A percentile compares a stretch with the other conserved stretches of the same genome.
Conservation (phyloP, 768 basidiomycete species). For the Termitomyces sp. region DNA sequence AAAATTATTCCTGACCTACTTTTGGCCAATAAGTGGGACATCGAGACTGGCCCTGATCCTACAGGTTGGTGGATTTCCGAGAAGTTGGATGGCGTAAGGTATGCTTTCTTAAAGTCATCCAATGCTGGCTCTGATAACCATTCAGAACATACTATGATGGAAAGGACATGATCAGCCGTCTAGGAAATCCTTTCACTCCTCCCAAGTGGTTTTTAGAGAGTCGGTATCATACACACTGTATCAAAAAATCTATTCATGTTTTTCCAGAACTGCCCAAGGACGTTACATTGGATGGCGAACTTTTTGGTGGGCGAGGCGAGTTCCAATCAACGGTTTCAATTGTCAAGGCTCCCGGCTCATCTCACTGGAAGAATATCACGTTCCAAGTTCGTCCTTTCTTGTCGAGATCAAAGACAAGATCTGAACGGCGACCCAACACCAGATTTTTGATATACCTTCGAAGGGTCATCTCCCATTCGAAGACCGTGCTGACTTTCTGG, state of each 20-base stretch:
- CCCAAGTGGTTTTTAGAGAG: conserved; percentile 55
- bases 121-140: neutral
- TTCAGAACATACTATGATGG: conserved; percentile 50
- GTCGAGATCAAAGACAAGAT: neutral
- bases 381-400: conserved; percentile 37
- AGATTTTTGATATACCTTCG: conserved; percentile 58
- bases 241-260: neutral
- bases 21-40: conserved; percentile 52
- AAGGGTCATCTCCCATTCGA: conserved; percentile 42
- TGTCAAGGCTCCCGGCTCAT: conserved; percentile 51
- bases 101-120: conserved; percentile 9
- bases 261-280: conserved; percentile 45
- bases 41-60: conserved; percentile 47
- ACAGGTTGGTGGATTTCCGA: conserved; percentile 60
- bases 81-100: conserved; percentile 59
- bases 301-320: conserved; percentile 50
- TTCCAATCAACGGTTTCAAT: conserved; percentile 57
- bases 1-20: conserved; percentile 40
- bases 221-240: conserved; percentile 18
- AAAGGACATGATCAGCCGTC: conserved; percentile 44
- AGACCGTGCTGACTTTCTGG: conserved; percentile 38
- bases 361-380: conserved; percentile 48
- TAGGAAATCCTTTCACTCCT: conserved; percentile 53
- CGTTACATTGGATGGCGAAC: conserved; percentile 52
- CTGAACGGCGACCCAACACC: neutral